Evolutionary conservation across 805 yeast species (phyloP).

Genomic region (Suhomyces faveliae): DNA sequence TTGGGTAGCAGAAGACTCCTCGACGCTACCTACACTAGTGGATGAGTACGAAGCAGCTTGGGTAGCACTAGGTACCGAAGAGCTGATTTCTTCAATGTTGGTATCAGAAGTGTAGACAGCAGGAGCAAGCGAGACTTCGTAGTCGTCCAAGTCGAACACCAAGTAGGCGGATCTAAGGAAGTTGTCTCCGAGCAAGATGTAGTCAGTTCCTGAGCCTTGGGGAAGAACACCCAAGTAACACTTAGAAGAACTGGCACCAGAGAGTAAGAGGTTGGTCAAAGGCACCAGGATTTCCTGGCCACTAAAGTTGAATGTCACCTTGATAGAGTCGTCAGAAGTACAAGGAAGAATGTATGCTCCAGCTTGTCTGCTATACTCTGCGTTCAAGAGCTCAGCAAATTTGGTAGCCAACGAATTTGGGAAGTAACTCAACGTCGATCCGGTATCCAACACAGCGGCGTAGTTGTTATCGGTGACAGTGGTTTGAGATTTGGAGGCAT

Average conservation of each 20-base stretch:
- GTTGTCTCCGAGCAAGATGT: conserved; percentile 59
- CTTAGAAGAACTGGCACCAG: conserved; percentile 4
- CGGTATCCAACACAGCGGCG: conserved; percentile 34
- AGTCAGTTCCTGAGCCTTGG: conserved; percentile 7
- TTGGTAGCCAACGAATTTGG: conserved; percentile 36
- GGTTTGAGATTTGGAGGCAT: conserved; percentile 10
- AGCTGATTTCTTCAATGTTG: conserved; percentile 46
- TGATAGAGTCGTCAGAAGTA: conserved; percentile 17
- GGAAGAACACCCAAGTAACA: conserved; percentile 21
- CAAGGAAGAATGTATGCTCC: conserved; percentile 53
- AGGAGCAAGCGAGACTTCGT: conserved; percentile 49
- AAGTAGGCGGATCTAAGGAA: conserved; percentile 63
- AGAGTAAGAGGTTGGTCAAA: conserved; percentile 26
- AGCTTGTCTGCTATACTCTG: conserved; percentile 36
- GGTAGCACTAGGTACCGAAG: conserved; percentile 51
- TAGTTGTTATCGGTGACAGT: conserved; percentile 17
- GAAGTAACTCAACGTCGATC: conserved; percentile 41
- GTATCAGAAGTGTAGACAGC: conserved; percentile 27
- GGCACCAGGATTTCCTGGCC: conserved; percentile 58
- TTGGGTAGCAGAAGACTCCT: conserved; percentile 9
- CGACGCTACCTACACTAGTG: conserved; percentile 21
- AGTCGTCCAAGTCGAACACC: conserved; percentile 61
- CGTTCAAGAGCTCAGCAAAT: conserved; percentile 39
- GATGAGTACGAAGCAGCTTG: conserved; percentile 46
- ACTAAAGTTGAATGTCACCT: conserved; percentile 52